These are phyloP conservation scores for Mycotypha africana DNA, from an alignment of 371 early-diverging fungal genomes.

Conservation along the genomic window DNA sequence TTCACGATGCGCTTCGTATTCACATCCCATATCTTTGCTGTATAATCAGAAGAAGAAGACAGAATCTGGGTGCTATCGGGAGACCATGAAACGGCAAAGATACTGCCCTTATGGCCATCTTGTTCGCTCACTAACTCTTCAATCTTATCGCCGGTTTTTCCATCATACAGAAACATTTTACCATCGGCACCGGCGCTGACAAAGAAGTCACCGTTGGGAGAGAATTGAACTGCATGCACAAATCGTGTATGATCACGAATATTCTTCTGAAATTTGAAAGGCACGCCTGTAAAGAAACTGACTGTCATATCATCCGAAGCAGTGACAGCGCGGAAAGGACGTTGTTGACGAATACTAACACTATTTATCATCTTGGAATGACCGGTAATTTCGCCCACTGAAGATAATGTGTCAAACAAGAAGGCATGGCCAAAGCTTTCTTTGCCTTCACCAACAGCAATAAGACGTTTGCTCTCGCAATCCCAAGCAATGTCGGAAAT, in stretches of 20 bases:
- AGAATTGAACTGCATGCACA: constrained; percentile 83
- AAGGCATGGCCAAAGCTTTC: constrained; percentile 90
- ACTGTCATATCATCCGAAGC: constrained; percentile 89
- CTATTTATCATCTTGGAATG: constrained; percentile 86
- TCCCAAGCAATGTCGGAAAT: constrained; percentile 94
- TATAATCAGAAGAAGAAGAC: constrained; percentile 84
- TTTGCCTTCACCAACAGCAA: constrained; percentile 95
- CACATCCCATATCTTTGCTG: constrained; percentile 93
- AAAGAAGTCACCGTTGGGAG: constrained; percentile 82
- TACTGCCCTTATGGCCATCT: constrained; percentile 72
- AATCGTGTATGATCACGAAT: constrained; percentile 83
- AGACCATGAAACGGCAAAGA: constrained; percentile 86
- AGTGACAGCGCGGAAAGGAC: constrained; percentile 93
- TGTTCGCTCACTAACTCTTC: constrained; percentile 52
- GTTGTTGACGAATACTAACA: constrained; percentile 73
- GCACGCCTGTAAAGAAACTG: constrained; percentile 88
- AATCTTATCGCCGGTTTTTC: constrained; percentile 79
- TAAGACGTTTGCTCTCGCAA: constrained; percentile 87
- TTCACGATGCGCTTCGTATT: constrained; percentile 60
- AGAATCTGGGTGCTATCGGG: constrained; percentile 73
- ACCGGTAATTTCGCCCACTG: constrained; percentile 91
- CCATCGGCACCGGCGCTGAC: constrained; percentile 86
- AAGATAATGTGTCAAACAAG: constrained; percentile 81
- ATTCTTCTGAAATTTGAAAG: constrained; percentile 74
- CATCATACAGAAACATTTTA: constrained; percentile 91